A percentile compares a stretch with the other conserved stretches of the same genome.
Conservation (phyloP, 2,329 filamentous ascomycete species). For the Coleophoma crateriformis region DNA sequence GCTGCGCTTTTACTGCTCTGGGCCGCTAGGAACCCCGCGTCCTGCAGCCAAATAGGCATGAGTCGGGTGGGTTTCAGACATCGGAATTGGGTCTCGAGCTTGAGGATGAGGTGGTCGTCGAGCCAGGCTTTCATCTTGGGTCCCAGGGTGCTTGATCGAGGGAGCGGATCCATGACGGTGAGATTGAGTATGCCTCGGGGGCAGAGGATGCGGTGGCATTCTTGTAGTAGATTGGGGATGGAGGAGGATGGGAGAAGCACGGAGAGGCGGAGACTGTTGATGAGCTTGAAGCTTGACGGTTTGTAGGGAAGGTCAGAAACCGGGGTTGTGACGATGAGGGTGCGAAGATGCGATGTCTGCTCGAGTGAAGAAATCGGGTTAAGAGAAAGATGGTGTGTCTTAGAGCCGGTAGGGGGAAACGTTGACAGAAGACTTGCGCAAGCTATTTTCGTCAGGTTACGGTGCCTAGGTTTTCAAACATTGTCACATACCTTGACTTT, state of each 20-base stretch:
- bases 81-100: slow-evolving; percentile 51
- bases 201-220: slow-evolving; percentile 49
- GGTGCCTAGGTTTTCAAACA: background rate
- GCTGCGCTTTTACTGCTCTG: too few relatives aligned
- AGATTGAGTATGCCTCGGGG: slow-evolving; percentile 50
- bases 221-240: slow-evolving; percentile 49
- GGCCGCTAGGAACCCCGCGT: slow-evolving; percentile 37
- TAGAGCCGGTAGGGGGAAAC: slow-evolving; percentile 24
- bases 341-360: slow-evolving; percentile 27
- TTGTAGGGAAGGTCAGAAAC: slow-evolving; percentile 30
- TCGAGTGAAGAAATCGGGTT: slow-evolving; percentile 24
- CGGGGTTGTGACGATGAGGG: slow-evolving; percentile 27
- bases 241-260: slow-evolving; percentile 50
- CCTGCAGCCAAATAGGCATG: slow-evolving; percentile 53
- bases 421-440: slow-evolving; percentile 24
- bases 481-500: slow-evolving; percentile 21
- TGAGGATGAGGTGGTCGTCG: slow-evolving; percentile 52
- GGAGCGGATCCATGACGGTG: slow-evolving; percentile 58
- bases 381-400: slow-evolving; percentile 36
- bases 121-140: slow-evolving; percentile 55
- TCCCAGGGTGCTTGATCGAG: slow-evolving; percentile 49
- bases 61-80: slow-evolving; percentile 53
- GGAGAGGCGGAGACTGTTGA: slow-evolving; percentile 50
- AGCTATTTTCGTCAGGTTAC: slow-evolving; percentile 11
- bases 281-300: slow-evolving; percentile 37